Base-by-base conservation (phyloP, 2,329 filamentous ascomycete genomes). In the Berkeleyomyces basicola region DNA sequence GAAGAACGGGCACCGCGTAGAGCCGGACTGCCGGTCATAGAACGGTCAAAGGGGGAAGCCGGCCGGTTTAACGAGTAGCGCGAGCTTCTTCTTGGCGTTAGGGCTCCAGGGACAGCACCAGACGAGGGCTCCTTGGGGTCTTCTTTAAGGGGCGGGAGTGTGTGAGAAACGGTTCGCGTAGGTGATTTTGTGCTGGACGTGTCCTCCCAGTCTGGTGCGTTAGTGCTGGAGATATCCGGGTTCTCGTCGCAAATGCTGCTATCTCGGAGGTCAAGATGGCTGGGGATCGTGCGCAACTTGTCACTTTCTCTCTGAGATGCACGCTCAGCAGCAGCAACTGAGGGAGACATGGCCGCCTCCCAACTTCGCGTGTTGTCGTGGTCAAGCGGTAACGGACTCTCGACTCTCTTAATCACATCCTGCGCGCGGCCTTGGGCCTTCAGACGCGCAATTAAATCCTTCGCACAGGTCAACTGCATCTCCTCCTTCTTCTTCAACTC, bases 1-100 rank as follows among this genome's bases (percentile, higher is more conserved):
- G 75, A 62, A 70, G 70, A 60, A 73, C 72, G 57, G 70, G 71
- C 2, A 31, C 36, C 49, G 14, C 51, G 51, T 36, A 53, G 16
- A n/a, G 43, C 14, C 7, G 59, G 53, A 9, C 36, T 53, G 3
- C 42, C 37, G 23, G 31, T 63, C 55, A 53, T 59, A 11, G 31
- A 39, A 2, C 49, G 61, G 43, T 47, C 53, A 58, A 58, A 58
- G 7, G 51, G 51, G 31, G 51, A 62, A 3, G 51, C n/a, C 4
- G 61, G 42, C 3, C 51, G 61, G 40, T 49, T 58, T 14, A 46
- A 23, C 33, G 31, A 47, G 37, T 58, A 47, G 31, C 61, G 51
- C 42, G 42, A 11, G 7, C 14, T 47, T n/a, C 61, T 33, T 23
- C 53, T 55, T 3, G 61, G 51, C 14, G 61, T 62, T 14, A 62